Percentiles rank a stretch among this genome's conserved stretches.
Evolutionary conservation across 768 basidiomycete genomes (phyloP).

Genomic region (Termitomyces heimii): DNA sequence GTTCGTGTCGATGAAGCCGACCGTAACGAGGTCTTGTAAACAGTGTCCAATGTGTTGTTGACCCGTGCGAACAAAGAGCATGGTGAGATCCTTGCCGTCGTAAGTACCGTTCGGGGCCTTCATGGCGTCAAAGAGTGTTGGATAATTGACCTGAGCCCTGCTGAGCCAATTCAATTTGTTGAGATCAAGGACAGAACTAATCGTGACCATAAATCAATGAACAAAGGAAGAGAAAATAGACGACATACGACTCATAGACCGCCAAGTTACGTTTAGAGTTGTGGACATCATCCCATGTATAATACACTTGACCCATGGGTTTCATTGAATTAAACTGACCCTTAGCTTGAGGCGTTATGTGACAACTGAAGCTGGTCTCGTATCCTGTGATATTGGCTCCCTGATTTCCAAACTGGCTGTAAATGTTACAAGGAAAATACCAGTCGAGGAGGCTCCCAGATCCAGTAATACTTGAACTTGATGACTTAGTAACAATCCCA

Average conservation of each 20-base stretch:
- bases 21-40: conserved; percentile 76
- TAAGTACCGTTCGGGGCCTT: conserved; percentile 64
- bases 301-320: conserved; percentile 85
- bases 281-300: conserved; percentile 83
- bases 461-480: conserved; percentile 65
- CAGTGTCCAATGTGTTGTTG: conserved; percentile 70
- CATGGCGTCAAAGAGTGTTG: conserved; percentile 75
- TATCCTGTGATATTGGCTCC: conserved; percentile 68
- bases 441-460: conserved; percentile 65
- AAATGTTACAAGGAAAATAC: conserved; percentile 98
- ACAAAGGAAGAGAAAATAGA: background rate
- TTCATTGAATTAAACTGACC: conserved; percentile 39
- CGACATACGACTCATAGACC: conserved; percentile 87
- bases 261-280: conserved; percentile 72
- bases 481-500: conserved; percentile 65
- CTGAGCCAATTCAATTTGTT: conserved; percentile 82
- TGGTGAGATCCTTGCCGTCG: conserved; percentile 83
- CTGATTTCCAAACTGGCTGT: conserved; percentile 60
- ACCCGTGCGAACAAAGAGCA: conserved; percentile 69
- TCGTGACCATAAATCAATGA: background rate
- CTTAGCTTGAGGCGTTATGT: conserved; percentile 52
- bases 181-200: conserved; percentile 85
- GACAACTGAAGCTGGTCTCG: conserved; percentile 63
- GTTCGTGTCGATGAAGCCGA: conserved; percentile 93
- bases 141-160: conserved; percentile 74